phyloP scores from a whole-genome alignment of 768 basidiomycete genomes.

The Coprinopsis cinerea region DNA sequence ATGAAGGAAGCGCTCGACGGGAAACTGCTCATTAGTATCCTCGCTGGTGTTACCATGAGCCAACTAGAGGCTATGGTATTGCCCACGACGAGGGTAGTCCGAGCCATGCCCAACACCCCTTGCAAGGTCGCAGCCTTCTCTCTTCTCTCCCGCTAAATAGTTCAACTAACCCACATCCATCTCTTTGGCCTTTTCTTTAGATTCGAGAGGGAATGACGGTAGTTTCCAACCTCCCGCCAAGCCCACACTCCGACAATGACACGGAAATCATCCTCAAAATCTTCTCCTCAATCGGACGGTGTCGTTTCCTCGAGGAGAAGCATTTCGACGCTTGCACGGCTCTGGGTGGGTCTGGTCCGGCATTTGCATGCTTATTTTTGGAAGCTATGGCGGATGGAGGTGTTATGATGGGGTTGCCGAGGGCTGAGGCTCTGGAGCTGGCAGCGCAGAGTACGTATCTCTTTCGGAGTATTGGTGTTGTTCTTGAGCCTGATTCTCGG shows the following conservation, averaged over 20 bases:
- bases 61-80: constrained; percentile 75
- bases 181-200: constrained; percentile 35
- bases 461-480: not conserved
- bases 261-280: constrained; percentile 79
- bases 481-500: not conserved
- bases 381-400: constrained; percentile 99
- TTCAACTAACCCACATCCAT: not conserved
- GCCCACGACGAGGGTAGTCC: constrained; percentile 76
- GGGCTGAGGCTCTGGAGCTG: constrained; percentile 89
- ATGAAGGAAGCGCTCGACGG: constrained; percentile 79
- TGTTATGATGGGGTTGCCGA: constrained; percentile 98
- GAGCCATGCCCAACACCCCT: constrained; percentile 98
- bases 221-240: constrained; percentile 64
- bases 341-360: constrained; percentile 91
- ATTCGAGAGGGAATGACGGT: constrained; percentile 99
- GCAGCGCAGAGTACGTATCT: constrained; percentile 84
- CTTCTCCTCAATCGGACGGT: constrained; percentile 95
- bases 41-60: constrained; percentile 89
- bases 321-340: constrained; percentile 99
- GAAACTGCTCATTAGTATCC: constrained; percentile 93
- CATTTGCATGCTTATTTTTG: constrained; percentile 93
- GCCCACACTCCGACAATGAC: constrained; percentile 50
- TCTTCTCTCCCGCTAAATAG: not conserved
- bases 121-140: constrained; percentile 61
- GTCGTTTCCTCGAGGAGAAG: constrained; percentile 95